A percentile compares a stretch with the other conserved stretches of the same genome.
These are phyloP conservation scores for Monosporascus cannonballus DNA, from an alignment of 2,329 filamentous ascomycete genomes.

Conservation along the genomic window DNA sequence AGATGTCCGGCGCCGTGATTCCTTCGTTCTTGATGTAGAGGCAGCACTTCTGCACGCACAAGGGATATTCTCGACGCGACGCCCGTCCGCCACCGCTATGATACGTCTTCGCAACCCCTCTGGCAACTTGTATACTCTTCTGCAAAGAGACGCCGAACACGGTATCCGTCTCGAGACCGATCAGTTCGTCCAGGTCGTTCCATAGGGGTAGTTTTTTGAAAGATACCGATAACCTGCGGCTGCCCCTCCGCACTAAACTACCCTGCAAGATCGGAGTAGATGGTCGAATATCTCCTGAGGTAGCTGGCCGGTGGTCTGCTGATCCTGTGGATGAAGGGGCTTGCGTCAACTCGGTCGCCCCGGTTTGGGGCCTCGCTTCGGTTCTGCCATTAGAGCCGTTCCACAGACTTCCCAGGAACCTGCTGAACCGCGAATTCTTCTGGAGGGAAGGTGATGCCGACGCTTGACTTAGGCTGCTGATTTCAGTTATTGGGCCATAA, in stretches of 20 bases:
- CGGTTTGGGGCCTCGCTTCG: background rate
- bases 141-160: slow-evolving; percentile 35
- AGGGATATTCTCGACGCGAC: slow-evolving; percentile 33
- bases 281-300: slow-evolving; percentile 13
- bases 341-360: background rate
- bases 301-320: slow-evolving; percentile 16
- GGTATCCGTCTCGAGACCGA: slow-evolving; percentile 18
- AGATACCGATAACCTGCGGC: slow-evolving; percentile 25
- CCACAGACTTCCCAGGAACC: background rate
- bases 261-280: slow-evolving; percentile 21
- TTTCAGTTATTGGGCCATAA: slow-evolving; percentile 17
- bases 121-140: slow-evolving; percentile 34
- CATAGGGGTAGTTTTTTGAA: slow-evolving; percentile 28
- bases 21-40: slow-evolving; percentile 31
- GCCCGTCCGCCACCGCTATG: slow-evolving; percentile 29
- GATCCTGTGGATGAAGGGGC: background rate
- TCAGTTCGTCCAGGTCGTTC: slow-evolving; percentile 15
- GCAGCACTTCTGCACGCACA: slow-evolving; percentile 35
- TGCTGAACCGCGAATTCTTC: slow-evolving; percentile 1
- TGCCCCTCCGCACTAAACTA: slow-evolving; percentile 23
- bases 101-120: slow-evolving; percentile 31
- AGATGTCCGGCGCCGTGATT: slow-evolving; percentile 30
- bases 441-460: background rate
- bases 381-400: background rate
- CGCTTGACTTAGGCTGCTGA: background rate